phyloP scores from a whole-genome alignment of 163 green algal genomes.

The Scenedesmus sp. region DNA sequence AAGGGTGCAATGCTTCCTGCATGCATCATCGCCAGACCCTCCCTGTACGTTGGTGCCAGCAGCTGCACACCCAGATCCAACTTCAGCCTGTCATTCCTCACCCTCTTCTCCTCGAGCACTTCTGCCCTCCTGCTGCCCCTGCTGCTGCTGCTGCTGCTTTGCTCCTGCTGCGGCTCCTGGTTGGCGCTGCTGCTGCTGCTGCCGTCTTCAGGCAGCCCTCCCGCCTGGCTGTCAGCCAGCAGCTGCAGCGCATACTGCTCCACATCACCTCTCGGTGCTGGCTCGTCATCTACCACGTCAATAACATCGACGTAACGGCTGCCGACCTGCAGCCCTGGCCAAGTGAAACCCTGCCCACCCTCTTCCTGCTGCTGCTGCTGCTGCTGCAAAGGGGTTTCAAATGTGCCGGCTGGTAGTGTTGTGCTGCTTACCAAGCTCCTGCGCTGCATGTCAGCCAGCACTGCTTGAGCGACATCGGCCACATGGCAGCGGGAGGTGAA shows the following conservation, averaged over 20 bases:
- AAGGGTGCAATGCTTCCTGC: constrained; percentile 12
- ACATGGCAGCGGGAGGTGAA: constrained; percentile 46
- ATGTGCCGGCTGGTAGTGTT: not conserved
- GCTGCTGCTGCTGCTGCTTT: not conserved
- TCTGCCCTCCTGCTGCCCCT: not conserved
- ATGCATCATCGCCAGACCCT: constrained; percentile 21
- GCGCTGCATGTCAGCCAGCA: constrained; percentile 45
- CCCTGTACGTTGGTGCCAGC: constrained; percentile 25
- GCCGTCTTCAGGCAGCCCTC: not conserved
- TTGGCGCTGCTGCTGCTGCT: not conserved
- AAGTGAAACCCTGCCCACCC: not conserved
- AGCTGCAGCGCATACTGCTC: constrained; percentile 39
- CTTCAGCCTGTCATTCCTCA: constrained; percentile 41
- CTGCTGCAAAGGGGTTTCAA: not conserved
- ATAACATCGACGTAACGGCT: constrained; percentile 18
- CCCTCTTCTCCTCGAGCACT: constrained; percentile 43
- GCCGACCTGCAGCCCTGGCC: not conserved
- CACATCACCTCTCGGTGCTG: constrained; percentile 23
- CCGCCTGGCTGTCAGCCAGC: not conserved
- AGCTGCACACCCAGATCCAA: constrained; percentile 2
- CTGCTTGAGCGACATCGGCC: constrained; percentile 31
- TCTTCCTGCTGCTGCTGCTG: constrained; percentile 19
- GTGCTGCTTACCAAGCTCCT: not conserved
- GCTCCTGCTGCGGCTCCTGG: not conserved
- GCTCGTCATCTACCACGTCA: constrained; percentile 47